Evolutionary conservation across 2,329 filamentous ascomycete genomes (phyloP), one percentile per base, ranked within the genome.

Genomic region (Trichoderma cornu-damae): DNA sequence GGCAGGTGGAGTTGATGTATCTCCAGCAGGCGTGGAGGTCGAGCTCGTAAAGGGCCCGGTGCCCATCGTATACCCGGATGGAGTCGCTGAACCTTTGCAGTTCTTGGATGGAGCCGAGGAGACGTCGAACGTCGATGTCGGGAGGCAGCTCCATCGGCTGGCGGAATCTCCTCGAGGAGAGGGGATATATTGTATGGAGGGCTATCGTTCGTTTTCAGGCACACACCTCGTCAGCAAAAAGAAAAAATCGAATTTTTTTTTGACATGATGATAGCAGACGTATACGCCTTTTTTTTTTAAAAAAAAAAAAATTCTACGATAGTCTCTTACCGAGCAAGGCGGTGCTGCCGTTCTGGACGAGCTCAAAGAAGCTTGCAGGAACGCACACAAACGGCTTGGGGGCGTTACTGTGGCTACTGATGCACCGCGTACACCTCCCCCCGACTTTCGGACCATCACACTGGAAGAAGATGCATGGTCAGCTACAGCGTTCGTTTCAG

Each of bases 341-440:
- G 20, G 46, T 59, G 44, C 57, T 59, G 12, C 28, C 22, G 20
- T 44, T 37, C 9, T 57, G 42, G 7, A 59, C 16, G 34, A 40
- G 20, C 16, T 59, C 51, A 22, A 56, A 44, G 28, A 59, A 59
- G 38, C 53, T 43, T 6, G 57, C 57, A 24, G 52, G 44, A 5
- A 11, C 44, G 24, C 57, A 59, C n/a, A 57, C 44, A 30, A 53
- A 54, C 6, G 57, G 57, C 43, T 43, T 58, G 12, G 26, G 42
- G 6, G 50, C 57, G 40, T 22, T 58, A 9, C 30, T 47, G 12
- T 37, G 26, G 32, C 34, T 43, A 26, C 32, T 44, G 14, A 48
- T n/a, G 26, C 55, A 58, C 14, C 48, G 38, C 7, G 11, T 22
- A 20, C 55, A 58, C n/a, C 26, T 12, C 18, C 34, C 9, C 11